Conservation (phyloP, 495 filamentous ascomycete genomes). For the Podospora anserina region DNA sequence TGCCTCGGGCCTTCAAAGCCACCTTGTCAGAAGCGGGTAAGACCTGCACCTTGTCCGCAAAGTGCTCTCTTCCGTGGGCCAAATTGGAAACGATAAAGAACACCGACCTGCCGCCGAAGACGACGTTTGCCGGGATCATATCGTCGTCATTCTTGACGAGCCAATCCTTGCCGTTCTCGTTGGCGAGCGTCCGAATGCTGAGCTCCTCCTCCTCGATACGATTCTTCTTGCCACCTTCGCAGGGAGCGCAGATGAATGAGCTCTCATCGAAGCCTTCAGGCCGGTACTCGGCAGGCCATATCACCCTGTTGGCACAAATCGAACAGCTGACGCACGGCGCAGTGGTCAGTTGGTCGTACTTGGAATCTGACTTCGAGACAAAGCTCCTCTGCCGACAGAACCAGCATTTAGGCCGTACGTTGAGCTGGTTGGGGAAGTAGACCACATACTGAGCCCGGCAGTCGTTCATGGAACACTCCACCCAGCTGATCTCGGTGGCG, state of each 20-base stretch:
- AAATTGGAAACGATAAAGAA: constrained; percentile 36
- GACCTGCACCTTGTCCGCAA: constrained; percentile 35
- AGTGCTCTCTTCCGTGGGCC: constrained; percentile 24
- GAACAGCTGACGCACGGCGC: constrained; percentile 38
- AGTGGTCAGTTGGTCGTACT: constrained; percentile 6
- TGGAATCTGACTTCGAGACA: constrained; percentile 5
- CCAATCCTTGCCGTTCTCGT: constrained; percentile 39
- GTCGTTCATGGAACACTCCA: constrained; percentile 37
- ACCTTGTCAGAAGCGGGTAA: constrained; percentile 26
- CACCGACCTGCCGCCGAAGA: constrained; percentile 39
- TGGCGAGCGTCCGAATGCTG: constrained; percentile 28
- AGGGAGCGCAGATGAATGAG: constrained; percentile 39
- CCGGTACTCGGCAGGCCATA: constrained; percentile 42
- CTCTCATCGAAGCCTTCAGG: constrained; percentile 23
- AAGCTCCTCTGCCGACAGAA: constrained; percentile 36
- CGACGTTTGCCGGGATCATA: constrained; percentile 24
- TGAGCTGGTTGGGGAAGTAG: constrained; percentile 37
- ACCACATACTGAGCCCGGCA: constrained; percentile 50
- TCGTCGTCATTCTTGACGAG: constrained; percentile 36
- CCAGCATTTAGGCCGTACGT: constrained; percentile 44
- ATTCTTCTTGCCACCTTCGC: constrained; percentile 25
- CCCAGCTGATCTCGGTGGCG: constrained; percentile 35
- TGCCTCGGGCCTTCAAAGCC: constrained; percentile 33
- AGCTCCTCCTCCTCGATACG: constrained; percentile 35
- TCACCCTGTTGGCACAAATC: constrained; percentile 42